Evolutionary conservation across 2,329 filamentous ascomycete species (phyloP).

Genomic region (Ambrosiella cleistominuta): DNA sequence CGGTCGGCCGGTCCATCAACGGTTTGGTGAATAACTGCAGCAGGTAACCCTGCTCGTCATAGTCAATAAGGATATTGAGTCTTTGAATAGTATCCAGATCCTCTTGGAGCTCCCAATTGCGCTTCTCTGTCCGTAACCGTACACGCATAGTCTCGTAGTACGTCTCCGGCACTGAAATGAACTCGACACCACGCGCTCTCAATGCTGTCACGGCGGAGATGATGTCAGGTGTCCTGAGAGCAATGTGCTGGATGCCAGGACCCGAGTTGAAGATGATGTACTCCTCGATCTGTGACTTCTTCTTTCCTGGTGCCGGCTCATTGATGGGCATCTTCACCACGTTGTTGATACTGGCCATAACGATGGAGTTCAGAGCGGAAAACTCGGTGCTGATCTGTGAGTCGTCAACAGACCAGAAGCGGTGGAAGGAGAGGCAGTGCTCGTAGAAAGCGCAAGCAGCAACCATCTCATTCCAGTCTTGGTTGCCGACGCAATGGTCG

Average conservation of each 20-base stretch:
- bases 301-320: conserved; percentile 79
- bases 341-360: conserved; percentile 76
- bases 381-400: conserved; percentile 84
- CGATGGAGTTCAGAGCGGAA: conserved; percentile 71
- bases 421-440: conserved; percentile 76
- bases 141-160: conserved; percentile 68
- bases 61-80: conserved; percentile 83
- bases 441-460: conserved; percentile 60
- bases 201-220: conserved; percentile 59
- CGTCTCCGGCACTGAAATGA: conserved; percentile 73
- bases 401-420: conserved; percentile 95
- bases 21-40: conserved; percentile 67
- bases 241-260: conserved; percentile 84
- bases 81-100: conserved; percentile 60
- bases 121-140: conserved; percentile 47
- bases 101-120: conserved; percentile 51
- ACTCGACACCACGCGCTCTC: conserved; percentile 75
- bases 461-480: conserved; percentile 81
- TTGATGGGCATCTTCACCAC: conserved; percentile 97
- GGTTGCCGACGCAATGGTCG: conserved; percentile 95
- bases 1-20: conserved; percentile 82
- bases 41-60: conserved; percentile 81
- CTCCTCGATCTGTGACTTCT: conserved; percentile 88
- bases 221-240: conserved; percentile 67
- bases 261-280: conserved; percentile 81